These are phyloP conservation scores for Yamadazyma oceani DNA, from an alignment of 1,139 yeast genomes.

Conservation along the genomic window DNA sequence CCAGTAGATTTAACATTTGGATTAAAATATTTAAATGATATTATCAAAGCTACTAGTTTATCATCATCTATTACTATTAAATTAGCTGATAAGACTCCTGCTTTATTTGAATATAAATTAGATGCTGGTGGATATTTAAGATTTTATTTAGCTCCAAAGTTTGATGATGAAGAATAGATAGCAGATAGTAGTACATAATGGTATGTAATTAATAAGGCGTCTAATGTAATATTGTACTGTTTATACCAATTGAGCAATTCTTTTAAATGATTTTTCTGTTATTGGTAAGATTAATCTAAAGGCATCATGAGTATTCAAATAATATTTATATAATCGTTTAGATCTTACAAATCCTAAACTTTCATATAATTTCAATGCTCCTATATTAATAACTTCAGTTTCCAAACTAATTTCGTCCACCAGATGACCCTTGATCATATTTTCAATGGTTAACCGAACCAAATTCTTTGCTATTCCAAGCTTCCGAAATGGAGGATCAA, in stretches of 20 bases:
- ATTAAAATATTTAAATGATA: slow-evolving; percentile 83
- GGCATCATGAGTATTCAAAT: slow-evolving; percentile 91
- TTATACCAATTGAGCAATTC: slow-evolving; percentile 23
- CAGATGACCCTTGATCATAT: slow-evolving; percentile 53
- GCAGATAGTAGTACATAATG: not conserved
- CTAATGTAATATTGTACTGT: not conserved
- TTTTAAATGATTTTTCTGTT: slow-evolving; percentile 26
- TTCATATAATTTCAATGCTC: slow-evolving; percentile 80
- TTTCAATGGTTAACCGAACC: slow-evolving; percentile 62
- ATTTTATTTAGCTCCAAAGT: slow-evolving; percentile 96
- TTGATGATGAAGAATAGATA: slow-evolving; percentile 76
- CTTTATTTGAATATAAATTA: slow-evolving; percentile 87
- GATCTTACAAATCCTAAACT: slow-evolving; percentile 82
- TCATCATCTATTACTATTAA: slow-evolving; percentile 77
- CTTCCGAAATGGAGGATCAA: slow-evolving; percentile 68
- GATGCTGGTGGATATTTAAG: slow-evolving; percentile 88
- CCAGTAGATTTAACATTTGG: slow-evolving; percentile 92
- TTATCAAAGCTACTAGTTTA: slow-evolving; percentile 86
- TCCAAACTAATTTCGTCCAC: slow-evolving; percentile 91
- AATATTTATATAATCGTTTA: slow-evolving; percentile 82
- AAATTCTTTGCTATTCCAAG: slow-evolving; percentile 77
- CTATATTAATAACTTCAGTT: slow-evolving; percentile 80
- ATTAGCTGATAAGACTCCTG: slow-evolving; percentile 90
- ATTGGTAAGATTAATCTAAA: slow-evolving; percentile 63
- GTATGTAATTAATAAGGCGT: not conserved